Conservation (phyloP, 805 yeast genomes). For the Yarrowia sp. region DNA sequence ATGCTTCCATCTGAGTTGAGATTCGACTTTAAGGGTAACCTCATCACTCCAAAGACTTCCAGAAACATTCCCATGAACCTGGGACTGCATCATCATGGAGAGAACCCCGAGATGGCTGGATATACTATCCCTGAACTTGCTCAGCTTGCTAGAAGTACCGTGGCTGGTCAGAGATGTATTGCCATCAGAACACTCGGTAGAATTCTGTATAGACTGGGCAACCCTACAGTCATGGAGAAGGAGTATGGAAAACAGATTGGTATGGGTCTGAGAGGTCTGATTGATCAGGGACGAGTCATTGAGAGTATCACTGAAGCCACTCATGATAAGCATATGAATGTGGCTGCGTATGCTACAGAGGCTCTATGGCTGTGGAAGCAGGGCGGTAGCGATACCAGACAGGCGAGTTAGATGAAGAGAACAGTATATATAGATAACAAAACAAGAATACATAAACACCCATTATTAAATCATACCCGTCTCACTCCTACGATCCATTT, state of each 20-base stretch:
- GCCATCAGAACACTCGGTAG: slow-evolving; percentile 88
- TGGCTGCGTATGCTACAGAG: slow-evolving; percentile 79
- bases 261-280: slow-evolving; percentile 65
- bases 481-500: background rate
- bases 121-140: slow-evolving; percentile 82
- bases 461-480: no score
- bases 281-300: slow-evolving; percentile 59
- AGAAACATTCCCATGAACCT: slow-evolving; percentile 50
- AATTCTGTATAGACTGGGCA: slow-evolving; percentile 74
- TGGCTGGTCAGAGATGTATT: slow-evolving; percentile 81
- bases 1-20: slow-evolving; percentile 52
- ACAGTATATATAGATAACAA: background rate
- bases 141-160: slow-evolving; percentile 72
- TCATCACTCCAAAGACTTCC: slow-evolving; percentile 59
- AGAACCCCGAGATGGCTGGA: slow-evolving; percentile 86
- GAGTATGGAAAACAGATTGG: slow-evolving; percentile 50
- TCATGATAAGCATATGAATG: slow-evolving; percentile 74
- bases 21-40: slow-evolving; percentile 82
- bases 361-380: slow-evolving; percentile 85
- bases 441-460: no score
- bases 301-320: slow-evolving; percentile 63
- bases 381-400: slow-evolving; percentile 32
- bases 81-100: slow-evolving; percentile 91
- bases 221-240: slow-evolving; percentile 33
- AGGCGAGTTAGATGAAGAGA: background rate